Base-by-base conservation (phyloP, 192 early-diverging fungal genomes). In the Dimargaris xerosporica region DNA sequence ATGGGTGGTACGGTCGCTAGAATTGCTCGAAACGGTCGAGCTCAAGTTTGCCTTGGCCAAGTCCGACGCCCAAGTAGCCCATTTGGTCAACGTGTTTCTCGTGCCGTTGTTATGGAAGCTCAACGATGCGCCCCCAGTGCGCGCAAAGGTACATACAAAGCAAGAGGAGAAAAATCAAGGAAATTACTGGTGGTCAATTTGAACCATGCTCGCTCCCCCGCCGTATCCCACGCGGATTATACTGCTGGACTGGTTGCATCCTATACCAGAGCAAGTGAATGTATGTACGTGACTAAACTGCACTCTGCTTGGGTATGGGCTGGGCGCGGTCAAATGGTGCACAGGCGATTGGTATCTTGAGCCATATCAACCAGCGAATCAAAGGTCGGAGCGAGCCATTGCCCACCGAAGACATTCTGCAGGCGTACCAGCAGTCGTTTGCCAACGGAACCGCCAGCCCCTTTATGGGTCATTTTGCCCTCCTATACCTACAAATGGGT, bases 401-500 rank as follows among this genome's bases (percentile, higher is more conserved):
- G 13, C 91, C 91, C 15, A 66, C 81, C 0, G 63, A 69, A 5
- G n/a, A 80, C 19, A 69, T 97, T 1, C 43, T 91, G 1, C 71
- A 76, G 17, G 78, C 85, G 53, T 85, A 84, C 19, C n/a, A 13
- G 23, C 21, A 26, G 21, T 12, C 52, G 21, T 26, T 12, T 13
- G 52, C 52, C 21, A 26, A 74, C 16, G 56, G 67, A 1, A 63
- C 51, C 11, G 54, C 69, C 0, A 65, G 71, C 0, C 64, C 69
- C 15, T 75, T 89, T 51, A 80, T 91, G 17, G 82, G 81, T 51
- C 86, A 85, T 66, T 89, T 96, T 67, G 78, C 81, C 12, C 72
- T 95, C 5, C 83, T 97, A 64, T 97, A 92, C 50, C 62, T 97
- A 3, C 82, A 91, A 23, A 89, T 91, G 79, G 91, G 81, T 0